phyloP scores from a whole-genome alignment of 2,329 filamentous ascomycete genomes.

The Nigrospora sphaerica region DNA sequence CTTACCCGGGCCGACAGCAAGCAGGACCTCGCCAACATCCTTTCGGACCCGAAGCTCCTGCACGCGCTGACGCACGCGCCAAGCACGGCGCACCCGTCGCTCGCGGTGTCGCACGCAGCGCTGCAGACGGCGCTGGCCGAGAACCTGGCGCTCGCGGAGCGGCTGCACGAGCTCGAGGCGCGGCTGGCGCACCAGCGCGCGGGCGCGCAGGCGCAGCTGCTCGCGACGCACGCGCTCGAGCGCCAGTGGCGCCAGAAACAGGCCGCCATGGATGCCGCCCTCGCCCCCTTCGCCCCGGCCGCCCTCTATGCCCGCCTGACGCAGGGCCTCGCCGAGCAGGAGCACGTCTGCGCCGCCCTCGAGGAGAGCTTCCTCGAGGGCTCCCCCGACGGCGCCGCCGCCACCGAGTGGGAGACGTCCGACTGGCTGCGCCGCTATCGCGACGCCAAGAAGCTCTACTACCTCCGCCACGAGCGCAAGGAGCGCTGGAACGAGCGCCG shows the following conservation, averaged over 20 bases:
- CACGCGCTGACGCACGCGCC: slow-evolving; percentile 65
- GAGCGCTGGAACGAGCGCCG: slow-evolving; percentile 93
- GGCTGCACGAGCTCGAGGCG: slow-evolving; percentile 53
- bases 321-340: slow-evolving; percentile 75
- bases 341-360: slow-evolving; percentile 68
- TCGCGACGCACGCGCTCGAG: slow-evolving; percentile 79
- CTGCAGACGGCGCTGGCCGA: slow-evolving; percentile 60
- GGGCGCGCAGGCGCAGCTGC: slow-evolving; percentile 70
- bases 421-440: slow-evolving; percentile 82
- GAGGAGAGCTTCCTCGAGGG: slow-evolving; percentile 88
- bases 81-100: slow-evolving; percentile 63
- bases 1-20: slow-evolving; percentile 50
- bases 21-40: slow-evolving; percentile 66
- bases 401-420: slow-evolving; percentile 71
- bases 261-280: slow-evolving; percentile 76
- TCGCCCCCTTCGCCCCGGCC: slow-evolving; percentile 79
- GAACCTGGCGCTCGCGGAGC: slow-evolving; percentile 64
- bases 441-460: slow-evolving; percentile 71
- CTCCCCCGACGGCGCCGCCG: slow-evolving; percentile 36
- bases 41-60: slow-evolving; percentile 59
- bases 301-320: slow-evolving; percentile 77
- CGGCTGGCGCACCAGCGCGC: slow-evolving; percentile 55
- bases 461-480: slow-evolving; percentile 77
- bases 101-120: slow-evolving; percentile 55
- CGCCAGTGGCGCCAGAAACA: slow-evolving; percentile 90